phyloP scores from a whole-genome alignment of 2,329 filamentous ascomycete genomes.

The Pseudocercospora ulei region DNA sequence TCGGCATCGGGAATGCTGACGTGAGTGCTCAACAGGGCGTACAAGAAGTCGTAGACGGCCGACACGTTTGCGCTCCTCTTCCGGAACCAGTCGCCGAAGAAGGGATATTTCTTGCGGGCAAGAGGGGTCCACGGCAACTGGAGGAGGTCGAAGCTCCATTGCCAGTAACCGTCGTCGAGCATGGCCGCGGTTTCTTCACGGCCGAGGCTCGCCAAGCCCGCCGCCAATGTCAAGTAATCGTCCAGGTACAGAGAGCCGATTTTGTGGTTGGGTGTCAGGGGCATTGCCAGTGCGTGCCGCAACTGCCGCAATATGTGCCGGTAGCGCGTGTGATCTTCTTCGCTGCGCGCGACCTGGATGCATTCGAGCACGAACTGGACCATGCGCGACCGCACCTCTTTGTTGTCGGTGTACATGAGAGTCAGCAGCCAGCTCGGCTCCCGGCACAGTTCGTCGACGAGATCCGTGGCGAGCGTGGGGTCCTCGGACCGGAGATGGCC shows the following conservation, averaged over 20 bases:
- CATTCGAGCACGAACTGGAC: conserved; percentile 15
- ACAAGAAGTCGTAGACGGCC: conserved; percentile 19
- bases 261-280: neutral
- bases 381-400: conserved; percentile 9
- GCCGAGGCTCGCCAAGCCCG: conserved; percentile 15
- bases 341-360: conserved; percentile 12
- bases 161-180: conserved; percentile 20
- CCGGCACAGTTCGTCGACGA: conserved; percentile 12
- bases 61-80: conserved; percentile 11
- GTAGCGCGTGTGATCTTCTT: conserved; percentile 15
- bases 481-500: conserved; percentile 10
- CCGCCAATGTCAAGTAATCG: conserved; percentile 18
- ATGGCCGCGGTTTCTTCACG: conserved; percentile 17
- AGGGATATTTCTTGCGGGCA: conserved; percentile 11
- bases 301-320: conserved; percentile 11
- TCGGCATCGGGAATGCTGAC: conserved; percentile 5
- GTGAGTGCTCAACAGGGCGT: conserved; percentile 11
- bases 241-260: conserved; percentile 13
- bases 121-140: conserved; percentile 11
- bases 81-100: conserved; percentile 9
- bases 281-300: conserved; percentile 14
- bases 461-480: conserved; percentile 4
- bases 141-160: conserved; percentile 20
- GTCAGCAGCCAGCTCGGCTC: conserved; percentile 13
- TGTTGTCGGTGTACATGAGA: conserved; percentile 14